Conservation (phyloP, 2,329 filamentous ascomycete genomes). For the Fusarium hostae region DNA sequence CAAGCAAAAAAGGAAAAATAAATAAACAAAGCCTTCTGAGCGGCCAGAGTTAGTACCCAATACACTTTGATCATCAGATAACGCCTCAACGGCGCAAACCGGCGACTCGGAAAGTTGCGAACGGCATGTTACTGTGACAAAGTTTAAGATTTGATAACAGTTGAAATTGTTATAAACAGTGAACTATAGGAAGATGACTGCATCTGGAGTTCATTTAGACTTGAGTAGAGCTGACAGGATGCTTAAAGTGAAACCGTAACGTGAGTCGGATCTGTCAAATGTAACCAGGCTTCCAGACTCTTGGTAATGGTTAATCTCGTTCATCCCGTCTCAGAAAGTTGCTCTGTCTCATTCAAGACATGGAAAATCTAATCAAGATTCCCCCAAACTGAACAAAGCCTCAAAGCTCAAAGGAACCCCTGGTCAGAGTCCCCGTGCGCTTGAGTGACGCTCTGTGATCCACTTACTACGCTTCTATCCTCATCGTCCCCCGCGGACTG, state of each 20-base stretch:
- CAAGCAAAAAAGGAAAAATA: constrained; percentile 1
- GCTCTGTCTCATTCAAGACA: constrained; percentile 9
- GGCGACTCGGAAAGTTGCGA: constrained; percentile 10
- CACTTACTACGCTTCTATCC: constrained; percentile 25
- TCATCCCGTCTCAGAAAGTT: constrained; percentile 23
- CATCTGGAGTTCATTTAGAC: not conserved
- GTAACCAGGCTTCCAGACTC: constrained; percentile 9
- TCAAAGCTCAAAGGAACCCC: constrained; percentile 11
- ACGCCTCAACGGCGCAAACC: not conserved
- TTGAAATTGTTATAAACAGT: not conserved
- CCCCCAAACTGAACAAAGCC: constrained; percentile 9
- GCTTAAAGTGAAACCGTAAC: constrained; percentile 15
- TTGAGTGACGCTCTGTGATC: constrained; percentile 15
- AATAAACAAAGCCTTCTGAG: constrained; percentile 10
- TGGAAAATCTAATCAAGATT: constrained; percentile 11
- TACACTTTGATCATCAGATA: not conserved
- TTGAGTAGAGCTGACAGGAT: not conserved
- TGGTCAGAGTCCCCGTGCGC: constrained; percentile 10
- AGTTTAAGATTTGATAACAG: not conserved
- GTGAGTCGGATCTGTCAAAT: constrained; percentile 4
- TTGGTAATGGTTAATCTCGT: constrained; percentile 6
- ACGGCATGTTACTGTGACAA: constrained; percentile 1
- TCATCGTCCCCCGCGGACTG: constrained; percentile 21
- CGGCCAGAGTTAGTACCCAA: not conserved
- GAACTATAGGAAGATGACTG: not conserved